Evolutionary conservation across 495 filamentous ascomycete genomes (phyloP).

Genomic region (Trichoderma orchidacearum): DNA sequence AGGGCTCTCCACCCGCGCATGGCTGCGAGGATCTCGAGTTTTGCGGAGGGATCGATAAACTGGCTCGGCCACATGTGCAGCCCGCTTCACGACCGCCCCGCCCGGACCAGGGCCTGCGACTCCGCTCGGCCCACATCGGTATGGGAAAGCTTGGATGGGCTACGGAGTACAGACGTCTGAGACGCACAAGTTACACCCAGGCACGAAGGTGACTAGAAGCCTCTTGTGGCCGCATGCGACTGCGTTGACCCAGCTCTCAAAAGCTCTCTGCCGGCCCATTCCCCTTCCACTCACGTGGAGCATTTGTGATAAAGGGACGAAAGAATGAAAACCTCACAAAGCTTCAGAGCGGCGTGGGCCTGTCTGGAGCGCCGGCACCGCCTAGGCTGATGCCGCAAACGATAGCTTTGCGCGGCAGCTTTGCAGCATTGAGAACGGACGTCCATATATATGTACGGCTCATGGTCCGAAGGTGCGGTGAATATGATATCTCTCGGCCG

Average conservation of each 20-base stretch:
- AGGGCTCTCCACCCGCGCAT: not conserved
- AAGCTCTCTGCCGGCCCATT: too few relatives aligned
- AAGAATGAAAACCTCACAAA: too few relatives aligned
- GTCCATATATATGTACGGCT: too few relatives aligned
- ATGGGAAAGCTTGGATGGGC: not conserved
- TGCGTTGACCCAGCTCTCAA: not conserved
- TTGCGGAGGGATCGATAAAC: not conserved
- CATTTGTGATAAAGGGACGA: too few relatives aligned
- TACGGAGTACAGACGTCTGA: not conserved
- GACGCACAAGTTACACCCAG: not conserved
- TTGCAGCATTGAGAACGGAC: too few relatives aligned
- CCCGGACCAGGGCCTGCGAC: not conserved
- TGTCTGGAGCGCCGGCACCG: too few relatives aligned
- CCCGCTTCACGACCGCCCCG: not conserved
- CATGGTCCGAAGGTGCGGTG: too few relatives aligned
- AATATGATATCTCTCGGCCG: too few relatives aligned
- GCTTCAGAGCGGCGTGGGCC: too few relatives aligned
- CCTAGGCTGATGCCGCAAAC: too few relatives aligned
- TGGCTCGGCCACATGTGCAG: not conserved
- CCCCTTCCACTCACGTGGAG: too few relatives aligned
- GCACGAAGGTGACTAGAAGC: not conserved
- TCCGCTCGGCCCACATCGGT: not conserved
- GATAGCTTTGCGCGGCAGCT: too few relatives aligned
- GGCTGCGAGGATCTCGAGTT: not conserved
- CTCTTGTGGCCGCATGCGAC: not conserved